These are phyloP conservation scores for Margaritispora aquatica DNA, from an alignment of 495 filamentous ascomycete species.

Conservation along the genomic window DNA sequence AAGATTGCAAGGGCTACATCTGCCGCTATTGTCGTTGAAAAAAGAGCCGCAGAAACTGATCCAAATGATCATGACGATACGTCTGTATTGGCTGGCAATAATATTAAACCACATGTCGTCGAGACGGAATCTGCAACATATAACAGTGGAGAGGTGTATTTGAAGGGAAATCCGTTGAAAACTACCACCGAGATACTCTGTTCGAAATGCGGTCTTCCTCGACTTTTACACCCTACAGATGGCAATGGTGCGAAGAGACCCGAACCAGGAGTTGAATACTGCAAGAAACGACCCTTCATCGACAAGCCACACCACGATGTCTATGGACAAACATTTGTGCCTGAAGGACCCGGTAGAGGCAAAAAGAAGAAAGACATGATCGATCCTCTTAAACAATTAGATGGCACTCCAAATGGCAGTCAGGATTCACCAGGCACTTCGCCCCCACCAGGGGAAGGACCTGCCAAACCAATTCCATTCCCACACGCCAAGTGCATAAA, in stretches of 20 bases:
- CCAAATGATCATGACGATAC: constrained; percentile 26
- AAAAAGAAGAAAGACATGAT: constrained; percentile 53
- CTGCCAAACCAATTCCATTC: constrained; percentile 45
- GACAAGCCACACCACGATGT: constrained; percentile 71
- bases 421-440: constrained; percentile 42
- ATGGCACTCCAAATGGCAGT: constrained; percentile 38
- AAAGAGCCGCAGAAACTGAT: constrained; percentile 31
- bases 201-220: constrained; percentile 58
- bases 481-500: constrained; percentile 67
- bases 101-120: constrained; percentile 31
- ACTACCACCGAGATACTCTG: constrained; percentile 63
- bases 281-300: constrained; percentile 68
- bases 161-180: constrained; percentile 71
- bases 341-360: constrained; percentile 46
- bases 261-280: constrained; percentile 62
- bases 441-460: constrained; percentile 37
- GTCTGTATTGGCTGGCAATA: constrained; percentile 29
- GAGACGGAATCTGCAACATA: constrained; percentile 68
- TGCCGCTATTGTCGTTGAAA: constrained; percentile 65
- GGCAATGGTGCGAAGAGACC: constrained; percentile 54
- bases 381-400: constrained; percentile 25
- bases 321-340: constrained; percentile 67
- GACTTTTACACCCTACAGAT: constrained; percentile 55
- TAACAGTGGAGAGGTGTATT: constrained; percentile 61
- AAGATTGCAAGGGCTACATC: constrained; percentile 66